Evolutionary conservation across 1,284 basidiomycete species (phyloP), one percentile per base, ranked within the genome.

Genomic region (Phellopilus nigrolimitatus): DNA sequence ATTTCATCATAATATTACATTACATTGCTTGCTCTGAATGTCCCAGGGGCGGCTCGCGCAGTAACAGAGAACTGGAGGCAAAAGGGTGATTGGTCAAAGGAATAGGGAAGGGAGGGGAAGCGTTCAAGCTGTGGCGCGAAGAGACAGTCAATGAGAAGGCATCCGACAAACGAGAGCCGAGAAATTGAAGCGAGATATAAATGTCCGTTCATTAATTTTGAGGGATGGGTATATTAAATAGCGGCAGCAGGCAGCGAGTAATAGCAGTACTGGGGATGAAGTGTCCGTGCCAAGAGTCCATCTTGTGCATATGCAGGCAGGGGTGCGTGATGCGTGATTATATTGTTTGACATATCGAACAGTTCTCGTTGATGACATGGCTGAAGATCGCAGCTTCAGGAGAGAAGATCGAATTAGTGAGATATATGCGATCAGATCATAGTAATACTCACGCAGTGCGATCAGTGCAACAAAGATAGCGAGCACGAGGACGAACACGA

Each of bases 401-500:
- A 36, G 38, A 24, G 10, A 42, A 46, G 19, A 49, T 6, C 53
- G 58, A 31, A 42, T 57, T 42, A 27, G 33, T 37, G 33, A 21
- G 39, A 17, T 25, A 25, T 22, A 44, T 30, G 47, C 50, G 37
- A 43, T 48, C 22, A 33, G 3, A n/a, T 30, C 5, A 22, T 9
- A 33, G 19, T 15, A 19, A 43, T 5, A 81, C 88, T 72, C 69
- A 91, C 88, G 88, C 56, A 86, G 66, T 61, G 74, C 79, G 62
- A 91, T 76, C 59, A 97, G 77, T 27, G 83, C 85, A 39, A 84
- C 76, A 64, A 97, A 92, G 58, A 85, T 63, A 51, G 78, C 79
- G 59, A 94, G 79, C 56, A 85, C 77, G 52, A 83, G 57, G 40
- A 91, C 53, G 67, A 78, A 83, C n/a, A 82, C 66, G 45, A 78